Base-by-base conservation (phyloP, 2,329 filamentous ascomycete genomes). In the Podosphaera leucotricha region DNA sequence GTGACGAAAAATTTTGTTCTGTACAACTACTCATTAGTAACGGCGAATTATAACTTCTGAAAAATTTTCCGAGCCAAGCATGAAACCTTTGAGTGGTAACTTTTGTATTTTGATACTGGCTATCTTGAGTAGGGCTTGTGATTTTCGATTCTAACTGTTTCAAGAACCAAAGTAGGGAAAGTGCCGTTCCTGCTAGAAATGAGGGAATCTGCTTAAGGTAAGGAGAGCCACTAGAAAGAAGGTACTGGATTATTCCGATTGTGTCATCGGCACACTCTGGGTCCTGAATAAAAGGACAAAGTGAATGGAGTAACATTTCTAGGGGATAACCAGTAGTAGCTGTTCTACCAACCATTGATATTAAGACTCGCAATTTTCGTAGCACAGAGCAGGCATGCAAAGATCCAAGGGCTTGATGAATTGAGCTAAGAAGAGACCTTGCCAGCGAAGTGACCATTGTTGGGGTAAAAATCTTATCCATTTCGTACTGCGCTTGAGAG, bases 231-330 rank as follows among this genome's bases (percentile, higher is more conserved):
- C 71, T 69, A 5, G 71, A 65, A 13, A 95, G 66, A 1, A 99
- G 68, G 59, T 92, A 94, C 58, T 84, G 80, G 47, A 81, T 75
- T 28, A 98, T 71, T 0, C 86, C 87, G 38, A 95, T 67, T 1
- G 82, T 77, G 62, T 98, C 90, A 55, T 93, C 83, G 8, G 86
- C 81, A 59, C 87, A 95, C 55, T 92, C 80, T 0, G 77, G 70
- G 52, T 95, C 79, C 1, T 78, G 77, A 5, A 95, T 65, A 51
- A 85, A 92, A 0, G 76, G 75, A 8, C 80, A 70, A 18, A 93
- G 66, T 1, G 80, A 78, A 53, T 85, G 81, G 1, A 98, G 66
- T 0, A 92, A 67, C 81, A 94, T 90, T 59, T 98, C 83, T 13
- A 94, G 60, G 10, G 84, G 81, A 55, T 95, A 95, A 0, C 79